These are phyloP conservation scores for Agaricales sp. DNA, from an alignment of 1,284 basidiomycete species.

Conservation along the genomic window DNA sequence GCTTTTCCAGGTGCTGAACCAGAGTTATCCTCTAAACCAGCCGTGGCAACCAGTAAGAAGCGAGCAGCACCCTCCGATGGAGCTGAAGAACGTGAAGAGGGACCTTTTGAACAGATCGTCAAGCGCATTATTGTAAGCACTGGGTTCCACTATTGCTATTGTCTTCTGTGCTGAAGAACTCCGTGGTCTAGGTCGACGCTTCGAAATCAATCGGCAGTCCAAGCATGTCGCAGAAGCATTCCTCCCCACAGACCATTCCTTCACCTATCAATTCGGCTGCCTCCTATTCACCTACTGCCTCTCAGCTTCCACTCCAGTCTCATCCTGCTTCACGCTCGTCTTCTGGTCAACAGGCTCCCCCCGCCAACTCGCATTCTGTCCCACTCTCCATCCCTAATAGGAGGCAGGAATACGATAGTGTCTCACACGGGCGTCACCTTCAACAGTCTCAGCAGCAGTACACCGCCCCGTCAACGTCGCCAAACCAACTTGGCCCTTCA, in stretches of 20 bases:
- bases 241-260: neutral
- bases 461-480: too few relatives aligned
- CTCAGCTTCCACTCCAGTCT: neutral
- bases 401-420: neutral
- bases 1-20: conserved; percentile 12
- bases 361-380: neutral
- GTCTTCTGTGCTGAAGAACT: conserved; percentile 5
- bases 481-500: neutral
- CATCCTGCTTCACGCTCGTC: neutral
- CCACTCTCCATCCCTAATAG: neutral
- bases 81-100: conserved; percentile 10
- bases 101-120: conserved; percentile 15
- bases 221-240: conserved; percentile 7
- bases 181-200: conserved; percentile 2
- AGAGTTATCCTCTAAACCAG: conserved; percentile 11
- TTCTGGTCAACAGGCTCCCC: neutral
- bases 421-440: neutral
- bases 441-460: neutral
- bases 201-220: conserved; percentile 6
- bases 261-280: neutral
- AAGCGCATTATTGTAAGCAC: conserved; percentile 15
- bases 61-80: neutral
- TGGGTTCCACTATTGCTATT: conserved; percentile 2
- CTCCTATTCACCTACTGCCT: neutral
- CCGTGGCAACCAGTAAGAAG: conserved; percentile 11